Base-by-base conservation (phyloP, 768 basidiomycete genomes). In the Auricularia sp. region DNA sequence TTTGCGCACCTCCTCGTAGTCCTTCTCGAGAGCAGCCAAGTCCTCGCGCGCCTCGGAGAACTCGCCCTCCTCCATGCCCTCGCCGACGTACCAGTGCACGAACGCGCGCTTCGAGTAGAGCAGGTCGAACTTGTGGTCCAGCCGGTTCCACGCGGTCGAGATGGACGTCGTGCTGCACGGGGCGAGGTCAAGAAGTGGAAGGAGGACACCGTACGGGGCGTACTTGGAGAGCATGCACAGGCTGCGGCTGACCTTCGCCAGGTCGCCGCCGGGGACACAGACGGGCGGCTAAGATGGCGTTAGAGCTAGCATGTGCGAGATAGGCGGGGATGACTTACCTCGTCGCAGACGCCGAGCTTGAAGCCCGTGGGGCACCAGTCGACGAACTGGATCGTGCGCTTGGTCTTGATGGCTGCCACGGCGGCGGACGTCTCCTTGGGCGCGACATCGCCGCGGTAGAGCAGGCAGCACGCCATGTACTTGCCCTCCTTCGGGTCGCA, bases 41-140 rank as follows among this genome's bases (percentile, higher is more conserved):
- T 99, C 96, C 79, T 99, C 97, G 66, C 96, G 90, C 21, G 96
- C 96, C 80, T 98, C 96, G 21, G 93, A 95, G 80, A 98, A 98
- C 79, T 99, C 96, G 74, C 96, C 96, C 84, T 85, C 56, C 56
- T 59, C 56, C 56, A 59, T 59, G 23, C 56, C 56, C 56, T 59
- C 56, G 10, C 56, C 56, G 34, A 59, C 56, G 34, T 77, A 78
- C 77, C 76, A 69, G 65, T 68, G 66, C 18, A 67, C 67, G 58
- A 71, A 79, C 8, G 79, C 79, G 68, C 78, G 79, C 74, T 79
- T 84, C 62, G 87, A 87, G 79, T 88, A 89, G 47, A 90, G 80
- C 56, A 90, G 79, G 71, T 90, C 88, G 72, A 90, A 90, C 74
- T 90, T 90, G 79, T 88, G 87, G 79, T 90, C 75, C 69, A 86